These are phyloP conservation scores for Gremmenia infestans DNA, from an alignment of 2,329 filamentous ascomycete species.

Conservation along the genomic window DNA sequence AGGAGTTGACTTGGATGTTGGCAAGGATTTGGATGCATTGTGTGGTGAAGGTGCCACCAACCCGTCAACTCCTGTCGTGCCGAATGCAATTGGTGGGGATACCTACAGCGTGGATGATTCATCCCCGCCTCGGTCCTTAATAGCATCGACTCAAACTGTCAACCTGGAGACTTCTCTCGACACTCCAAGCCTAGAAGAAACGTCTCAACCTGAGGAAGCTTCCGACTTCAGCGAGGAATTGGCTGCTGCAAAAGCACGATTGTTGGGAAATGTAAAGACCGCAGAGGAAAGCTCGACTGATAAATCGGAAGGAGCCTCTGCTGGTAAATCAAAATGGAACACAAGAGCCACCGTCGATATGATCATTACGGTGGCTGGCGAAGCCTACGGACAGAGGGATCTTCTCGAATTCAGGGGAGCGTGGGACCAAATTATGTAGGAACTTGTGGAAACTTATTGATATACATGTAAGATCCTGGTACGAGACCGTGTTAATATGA, in stretches of 20 bases:
- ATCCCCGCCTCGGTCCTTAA: not conserved
- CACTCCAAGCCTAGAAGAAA: not conserved
- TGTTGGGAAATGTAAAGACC: slow-evolving; percentile 19
- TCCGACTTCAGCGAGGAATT: slow-evolving; percentile 4
- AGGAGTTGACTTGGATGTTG: slow-evolving; percentile 12
- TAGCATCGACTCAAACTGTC: not conserved
- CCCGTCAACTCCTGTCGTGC: not conserved
- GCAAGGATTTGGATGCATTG: not conserved
- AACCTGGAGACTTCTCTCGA: not conserved
- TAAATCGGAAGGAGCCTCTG: not conserved
- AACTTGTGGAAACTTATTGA: not conserved
- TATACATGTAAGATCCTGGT: not conserved
- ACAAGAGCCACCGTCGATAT: slow-evolving; percentile 73
- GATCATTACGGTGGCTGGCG: slow-evolving; percentile 82
- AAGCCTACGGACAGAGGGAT: slow-evolving; percentile 86
- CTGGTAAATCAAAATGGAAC: slow-evolving; percentile 31
- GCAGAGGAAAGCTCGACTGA: not conserved
- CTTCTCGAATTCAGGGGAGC: slow-evolving; percentile 67
- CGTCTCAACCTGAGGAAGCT: not conserved
- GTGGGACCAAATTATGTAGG: slow-evolving; percentile 33
- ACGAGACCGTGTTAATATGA: too few relatives aligned
- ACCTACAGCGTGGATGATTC: not conserved
- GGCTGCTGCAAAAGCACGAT: slow-evolving; percentile 39
- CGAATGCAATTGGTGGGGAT: too few relatives aligned
- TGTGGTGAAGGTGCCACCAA: slow-evolving; percentile 1